Evolutionary conservation across 805 yeast genomes (phyloP).

Genomic region (Brettanomyces nanus): DNA sequence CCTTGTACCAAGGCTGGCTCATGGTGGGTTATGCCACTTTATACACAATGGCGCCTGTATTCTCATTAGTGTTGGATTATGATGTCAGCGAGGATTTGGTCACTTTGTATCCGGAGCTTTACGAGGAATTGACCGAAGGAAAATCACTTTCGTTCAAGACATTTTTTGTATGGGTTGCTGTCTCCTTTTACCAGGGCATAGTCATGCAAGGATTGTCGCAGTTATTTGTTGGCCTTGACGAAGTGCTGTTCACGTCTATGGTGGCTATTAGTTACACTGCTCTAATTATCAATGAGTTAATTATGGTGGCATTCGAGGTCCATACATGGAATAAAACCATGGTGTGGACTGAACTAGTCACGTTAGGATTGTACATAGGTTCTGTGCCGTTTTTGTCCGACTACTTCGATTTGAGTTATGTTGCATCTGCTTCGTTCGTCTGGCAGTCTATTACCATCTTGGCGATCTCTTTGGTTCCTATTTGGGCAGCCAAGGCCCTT

Average conservation of each 20-base stretch:
- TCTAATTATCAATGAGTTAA: conserved; percentile 72
- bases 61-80: conserved; percentile 81
- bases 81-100: conserved; percentile 89
- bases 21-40: conserved; percentile 98
- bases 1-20: conserved; percentile 90
- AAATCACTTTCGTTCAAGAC: conserved; percentile 78
- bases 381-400: conserved; percentile 81
- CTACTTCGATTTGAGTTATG: conserved; percentile 70
- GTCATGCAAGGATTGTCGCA: conserved; percentile 82
- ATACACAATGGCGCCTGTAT: conserved; percentile 98
- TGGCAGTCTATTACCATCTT: conserved; percentile 67
- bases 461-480: conserved; percentile 71
- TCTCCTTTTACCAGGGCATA: conserved; percentile 86
- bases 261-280: conserved; percentile 84
- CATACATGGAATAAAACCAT: conserved; percentile 84
- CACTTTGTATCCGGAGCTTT: conserved; percentile 86
- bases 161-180: conserved; percentile 83
- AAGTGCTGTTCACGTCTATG: conserved; percentile 53
- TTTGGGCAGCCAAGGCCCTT: conserved; percentile 75
- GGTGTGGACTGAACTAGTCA: conserved; percentile 64
- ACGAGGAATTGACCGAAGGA: conserved; percentile 86
- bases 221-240: conserved; percentile 53
- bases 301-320: conserved; percentile 89
- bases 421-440: conserved; percentile 46
- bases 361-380: conserved; percentile 56